Conservation (phyloP, 192 early-diverging fungal genomes). For the Dissophora ornata region DNA sequence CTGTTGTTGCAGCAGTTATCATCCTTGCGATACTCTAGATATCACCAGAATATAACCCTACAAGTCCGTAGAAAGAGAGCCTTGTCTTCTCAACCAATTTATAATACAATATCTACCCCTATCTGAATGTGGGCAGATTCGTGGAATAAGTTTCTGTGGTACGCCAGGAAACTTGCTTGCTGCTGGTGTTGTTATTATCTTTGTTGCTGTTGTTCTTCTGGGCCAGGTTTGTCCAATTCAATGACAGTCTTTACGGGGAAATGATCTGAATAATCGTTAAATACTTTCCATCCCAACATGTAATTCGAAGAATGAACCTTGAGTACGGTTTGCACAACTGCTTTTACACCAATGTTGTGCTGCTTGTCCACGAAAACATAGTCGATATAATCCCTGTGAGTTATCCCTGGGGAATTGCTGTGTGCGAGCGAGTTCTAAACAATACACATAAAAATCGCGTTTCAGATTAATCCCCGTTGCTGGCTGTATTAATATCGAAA, state of each 20-base stretch:
- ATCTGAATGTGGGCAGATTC: too few relatives aligned
- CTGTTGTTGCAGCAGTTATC: conserved; percentile 66
- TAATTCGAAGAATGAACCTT: background rate
- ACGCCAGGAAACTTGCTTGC: background rate
- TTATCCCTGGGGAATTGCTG: background rate
- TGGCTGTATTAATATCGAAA: too few relatives aligned
- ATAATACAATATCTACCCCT: too few relatives aligned
- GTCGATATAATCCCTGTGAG: conserved; percentile 6
- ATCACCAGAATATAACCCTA: background rate
- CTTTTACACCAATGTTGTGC: background rate
- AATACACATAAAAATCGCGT: too few relatives aligned
- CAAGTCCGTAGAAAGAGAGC: too few relatives aligned
- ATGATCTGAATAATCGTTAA: conserved; percentile 21
- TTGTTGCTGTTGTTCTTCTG: background rate
- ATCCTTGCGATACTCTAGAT: conserved; percentile 49
- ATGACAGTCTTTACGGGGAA: conserved; percentile 15
- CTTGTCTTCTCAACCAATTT: too few relatives aligned
- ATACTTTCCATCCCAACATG: background rate
- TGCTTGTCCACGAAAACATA: conserved; percentile 13
- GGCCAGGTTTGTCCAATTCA: background rate
- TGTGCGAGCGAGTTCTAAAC: conserved; percentile 11
- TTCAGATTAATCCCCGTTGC: too few relatives aligned
- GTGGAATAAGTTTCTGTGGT: background rate
- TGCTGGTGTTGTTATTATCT: background rate
- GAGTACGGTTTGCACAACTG: conserved; percentile 2